Conservation (phyloP, 176 grass and related monocot genomes). For the Ampelocalamus luodianensis region DNA sequence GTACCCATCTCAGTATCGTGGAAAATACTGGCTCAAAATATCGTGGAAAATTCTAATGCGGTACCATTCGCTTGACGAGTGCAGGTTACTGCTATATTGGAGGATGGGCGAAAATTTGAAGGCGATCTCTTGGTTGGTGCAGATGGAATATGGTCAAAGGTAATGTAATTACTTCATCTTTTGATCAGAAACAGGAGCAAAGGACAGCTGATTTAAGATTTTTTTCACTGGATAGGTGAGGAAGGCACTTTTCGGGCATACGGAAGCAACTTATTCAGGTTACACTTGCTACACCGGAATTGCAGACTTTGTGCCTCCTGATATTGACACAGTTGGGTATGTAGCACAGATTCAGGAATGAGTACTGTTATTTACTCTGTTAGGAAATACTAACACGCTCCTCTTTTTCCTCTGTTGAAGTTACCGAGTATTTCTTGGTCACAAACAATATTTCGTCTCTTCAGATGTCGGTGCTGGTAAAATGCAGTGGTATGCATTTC, state of each 20-base stretch:
- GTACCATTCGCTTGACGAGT: neutral
- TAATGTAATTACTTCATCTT: slow-evolving; percentile 37
- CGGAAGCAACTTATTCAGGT: slow-evolving; percentile 82
- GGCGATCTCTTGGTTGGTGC: slow-evolving; percentile 95
- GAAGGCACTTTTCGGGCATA: slow-evolving; percentile 70
- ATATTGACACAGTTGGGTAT: slow-evolving; percentile 98
- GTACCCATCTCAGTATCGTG: neutral
- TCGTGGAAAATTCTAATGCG: neutral
- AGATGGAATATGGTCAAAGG: slow-evolving; percentile 99
- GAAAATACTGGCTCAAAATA: slow-evolving; percentile 2
- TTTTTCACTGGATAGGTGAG: slow-evolving; percentile 68
- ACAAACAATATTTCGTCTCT: slow-evolving; percentile 99
- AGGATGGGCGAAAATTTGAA: slow-evolving; percentile 87
- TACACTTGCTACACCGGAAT: slow-evolving; percentile 99
- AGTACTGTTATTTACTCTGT: slow-evolving; percentile 15
- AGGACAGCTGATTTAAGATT: slow-evolving; percentile 34
- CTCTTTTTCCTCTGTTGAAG: slow-evolving; percentile 46
- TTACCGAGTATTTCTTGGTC: slow-evolving; percentile 95
- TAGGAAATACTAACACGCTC: slow-evolving; percentile 20
- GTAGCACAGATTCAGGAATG: slow-evolving; percentile 28
- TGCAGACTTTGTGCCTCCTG: slow-evolving; percentile 91
- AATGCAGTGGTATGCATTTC: slow-evolving; percentile 99
- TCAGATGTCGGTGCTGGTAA: slow-evolving; percentile 97
- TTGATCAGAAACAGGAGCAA: slow-evolving; percentile 24
- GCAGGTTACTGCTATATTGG: slow-evolving; percentile 86